A percentile compares a stretch with the other conserved stretches of the same genome.
These are phyloP conservation scores for Miscanthus lutarioriparius DNA, from an alignment of 176 grass and related monocot genomes.

Conservation along the genomic window DNA sequence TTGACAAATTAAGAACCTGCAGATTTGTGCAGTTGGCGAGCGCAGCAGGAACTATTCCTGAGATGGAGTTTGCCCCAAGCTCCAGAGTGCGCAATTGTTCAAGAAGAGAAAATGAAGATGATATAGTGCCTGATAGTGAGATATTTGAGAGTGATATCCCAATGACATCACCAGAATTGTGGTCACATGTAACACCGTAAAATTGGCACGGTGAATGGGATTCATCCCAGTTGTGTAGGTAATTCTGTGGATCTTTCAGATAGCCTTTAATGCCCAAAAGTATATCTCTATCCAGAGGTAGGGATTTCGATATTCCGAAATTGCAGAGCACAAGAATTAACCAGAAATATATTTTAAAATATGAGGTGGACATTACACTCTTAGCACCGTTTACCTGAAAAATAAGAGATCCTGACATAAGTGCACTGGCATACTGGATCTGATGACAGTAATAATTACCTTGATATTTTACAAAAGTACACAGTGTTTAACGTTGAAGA, in stretches of 20 bases:
- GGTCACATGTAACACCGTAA: constrained; percentile 66
- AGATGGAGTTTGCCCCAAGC: constrained; percentile 69
- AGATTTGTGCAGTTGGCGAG: constrained; percentile 75
- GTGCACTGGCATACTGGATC: constrained; percentile 8
- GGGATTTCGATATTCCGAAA: constrained; percentile 40
- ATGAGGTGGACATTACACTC: constrained; percentile 44
- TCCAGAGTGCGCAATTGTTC: constrained; percentile 53
- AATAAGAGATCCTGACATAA: constrained; percentile 28
- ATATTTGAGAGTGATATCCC: constrained; percentile 68
- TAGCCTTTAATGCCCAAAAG: constrained; percentile 70
- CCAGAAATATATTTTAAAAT: constrained; percentile 52
- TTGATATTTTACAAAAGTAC: constrained; percentile 30
- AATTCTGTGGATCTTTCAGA: constrained; percentile 70
- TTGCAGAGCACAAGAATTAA: constrained; percentile 39
- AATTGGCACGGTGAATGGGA: constrained; percentile 64
- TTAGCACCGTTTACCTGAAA: constrained; percentile 40
- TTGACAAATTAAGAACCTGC: constrained; percentile 78
- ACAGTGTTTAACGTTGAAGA: constrained; percentile 9
- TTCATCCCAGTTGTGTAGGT: constrained; percentile 64
- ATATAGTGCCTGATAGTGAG: constrained; percentile 78
- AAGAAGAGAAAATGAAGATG: constrained; percentile 71
- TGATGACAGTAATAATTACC: constrained; percentile 16
- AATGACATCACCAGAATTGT: constrained; percentile 50
- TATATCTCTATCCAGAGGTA: constrained; percentile 52
- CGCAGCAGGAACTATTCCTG: constrained; percentile 57